These are phyloP conservation scores for Xylariaceae sp. DNA, from an alignment of 2,329 filamentous ascomycete genomes.

Conservation along the genomic window DNA sequence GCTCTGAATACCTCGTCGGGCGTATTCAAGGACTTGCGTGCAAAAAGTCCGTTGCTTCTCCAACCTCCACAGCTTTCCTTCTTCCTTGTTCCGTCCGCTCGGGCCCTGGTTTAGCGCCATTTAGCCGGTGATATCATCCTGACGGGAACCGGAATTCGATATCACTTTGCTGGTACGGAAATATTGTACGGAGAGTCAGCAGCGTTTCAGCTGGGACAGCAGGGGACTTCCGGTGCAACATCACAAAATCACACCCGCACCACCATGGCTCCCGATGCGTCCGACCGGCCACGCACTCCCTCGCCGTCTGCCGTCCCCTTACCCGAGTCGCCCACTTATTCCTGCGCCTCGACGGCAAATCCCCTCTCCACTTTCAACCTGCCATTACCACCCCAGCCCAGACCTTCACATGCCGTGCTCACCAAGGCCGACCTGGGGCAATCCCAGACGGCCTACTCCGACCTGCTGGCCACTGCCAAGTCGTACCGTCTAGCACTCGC, in stretches of 20 bases:
- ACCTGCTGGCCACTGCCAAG: constrained; percentile 58
- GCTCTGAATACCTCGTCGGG: too few species aligned
- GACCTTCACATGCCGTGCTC: constrained; percentile 53
- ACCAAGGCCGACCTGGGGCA: constrained; percentile 58
- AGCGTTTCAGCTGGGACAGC: not conserved
- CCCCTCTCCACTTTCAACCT: constrained; percentile 55
- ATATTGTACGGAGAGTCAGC: not conserved
- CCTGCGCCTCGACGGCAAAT: constrained; percentile 58
- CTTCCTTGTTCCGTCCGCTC: not conserved
- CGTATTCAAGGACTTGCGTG: too few species aligned
- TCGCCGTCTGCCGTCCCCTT: constrained; percentile 54
- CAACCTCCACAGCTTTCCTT: too few species aligned
- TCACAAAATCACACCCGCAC: not conserved
- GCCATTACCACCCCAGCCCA: constrained; percentile 56
- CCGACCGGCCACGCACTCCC: constrained; percentile 40
- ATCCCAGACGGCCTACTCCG: constrained; percentile 58
- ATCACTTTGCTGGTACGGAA: too few species aligned
- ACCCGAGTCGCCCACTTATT: constrained; percentile 59
- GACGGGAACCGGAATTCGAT: too few species aligned
- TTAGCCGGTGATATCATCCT: not conserved
- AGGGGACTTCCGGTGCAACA: not conserved
- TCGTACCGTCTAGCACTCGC: constrained; percentile 58
- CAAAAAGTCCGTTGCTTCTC: too few species aligned
- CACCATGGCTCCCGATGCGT: constrained; percentile 26
- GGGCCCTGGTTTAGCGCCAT: constrained; percentile 8